Evolutionary conservation across 1,139 yeast species (phyloP), one percentile per base, ranked within the genome.

Genomic region (Blastobotrys apis): DNA sequence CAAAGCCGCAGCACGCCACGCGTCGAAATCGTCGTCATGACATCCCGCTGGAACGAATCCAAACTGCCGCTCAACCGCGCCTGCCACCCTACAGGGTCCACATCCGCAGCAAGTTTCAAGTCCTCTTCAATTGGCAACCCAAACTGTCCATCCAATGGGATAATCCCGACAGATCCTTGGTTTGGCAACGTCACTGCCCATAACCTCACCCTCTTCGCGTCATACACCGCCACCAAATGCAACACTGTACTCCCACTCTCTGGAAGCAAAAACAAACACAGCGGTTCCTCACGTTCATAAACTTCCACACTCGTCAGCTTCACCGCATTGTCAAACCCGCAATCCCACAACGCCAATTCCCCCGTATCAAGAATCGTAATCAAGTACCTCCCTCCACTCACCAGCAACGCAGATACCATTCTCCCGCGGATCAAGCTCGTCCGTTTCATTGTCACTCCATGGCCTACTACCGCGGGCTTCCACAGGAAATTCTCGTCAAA

Each of bases 51-150:
- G 38, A 53, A 61, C 8, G 52, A 44, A 52, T 60, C 72, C 44
- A 64, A 66, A 48, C 60, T 63, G 58, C 39, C 66, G 63, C 37
- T 72, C 55, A 59, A 53, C 2, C 65, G 61, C 4, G 65, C 64
- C 4, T 52, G 64, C 72, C 75, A 72, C 15, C 83, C 83, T 3
- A 79, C 84, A 0, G 85, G 84, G 56, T 86, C 92, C 16, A 85
- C 79, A 0, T 79, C 69, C 1, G 82, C 72, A 5, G 83, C 75
- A 19, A 67, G 62, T 49, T 73, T 72, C 3, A 81, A 63, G 0
- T 60, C 60, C 4, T 53, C 56, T 0, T 51, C 54, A 3, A 48
- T 37, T 4, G 63, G 64, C 19, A 59, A 48, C n/a, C 45, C 48
- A 43, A 41, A 59, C 43, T 36, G 50, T 26, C 65, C 66, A 48